Conservation (phyloP, 805 yeast genomes). For the Lipomyces anomalus region DNA sequence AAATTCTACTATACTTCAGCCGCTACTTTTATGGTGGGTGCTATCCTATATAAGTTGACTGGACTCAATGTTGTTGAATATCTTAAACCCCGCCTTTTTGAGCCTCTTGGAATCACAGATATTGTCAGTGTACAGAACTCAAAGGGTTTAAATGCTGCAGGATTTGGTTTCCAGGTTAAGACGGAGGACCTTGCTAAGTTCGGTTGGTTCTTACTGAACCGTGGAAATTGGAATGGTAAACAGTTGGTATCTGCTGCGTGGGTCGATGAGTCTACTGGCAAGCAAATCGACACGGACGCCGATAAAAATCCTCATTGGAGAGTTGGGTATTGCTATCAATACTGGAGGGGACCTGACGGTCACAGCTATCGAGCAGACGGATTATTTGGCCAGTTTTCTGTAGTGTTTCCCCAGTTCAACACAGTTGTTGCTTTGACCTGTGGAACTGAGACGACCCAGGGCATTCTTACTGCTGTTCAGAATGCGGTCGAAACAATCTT, state of each 20-base stretch:
- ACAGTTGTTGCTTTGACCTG: constrained; percentile 15
- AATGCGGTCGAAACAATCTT: neutral
- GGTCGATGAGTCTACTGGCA: constrained; percentile 6
- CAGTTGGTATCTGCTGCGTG: constrained; percentile 12
- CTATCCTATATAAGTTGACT: constrained; percentile 9
- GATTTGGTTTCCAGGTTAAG: constrained; percentile 14
- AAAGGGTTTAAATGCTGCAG: constrained; percentile 9
- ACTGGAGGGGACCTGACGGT: constrained; percentile 9
- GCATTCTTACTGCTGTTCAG: constrained; percentile 6
- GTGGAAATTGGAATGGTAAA: constrained; percentile 17
- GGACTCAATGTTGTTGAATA: constrained; percentile 12
- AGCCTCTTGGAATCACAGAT: constrained; percentile 15
- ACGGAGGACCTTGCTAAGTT: constrained; percentile 19
- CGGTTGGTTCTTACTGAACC: constrained; percentile 8
- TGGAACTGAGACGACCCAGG: constrained; percentile 4
- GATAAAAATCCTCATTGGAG: constrained; percentile 2
- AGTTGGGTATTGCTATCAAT: constrained; percentile 17
- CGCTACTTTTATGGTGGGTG: constrained; percentile 19
- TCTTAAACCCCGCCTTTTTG: constrained; percentile 14
- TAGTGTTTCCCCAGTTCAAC: constrained; percentile 9
- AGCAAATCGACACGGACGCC: constrained; percentile 8
- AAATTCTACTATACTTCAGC: constrained; percentile 11
- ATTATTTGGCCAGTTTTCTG: constrained; percentile 14
- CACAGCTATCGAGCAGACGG: constrained; percentile 16
- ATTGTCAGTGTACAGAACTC: constrained; percentile 2